These are phyloP conservation scores for Lasiosphaeria hispida DNA, from an alignment of 495 filamentous ascomycete genomes.

Conservation along the genomic window DNA sequence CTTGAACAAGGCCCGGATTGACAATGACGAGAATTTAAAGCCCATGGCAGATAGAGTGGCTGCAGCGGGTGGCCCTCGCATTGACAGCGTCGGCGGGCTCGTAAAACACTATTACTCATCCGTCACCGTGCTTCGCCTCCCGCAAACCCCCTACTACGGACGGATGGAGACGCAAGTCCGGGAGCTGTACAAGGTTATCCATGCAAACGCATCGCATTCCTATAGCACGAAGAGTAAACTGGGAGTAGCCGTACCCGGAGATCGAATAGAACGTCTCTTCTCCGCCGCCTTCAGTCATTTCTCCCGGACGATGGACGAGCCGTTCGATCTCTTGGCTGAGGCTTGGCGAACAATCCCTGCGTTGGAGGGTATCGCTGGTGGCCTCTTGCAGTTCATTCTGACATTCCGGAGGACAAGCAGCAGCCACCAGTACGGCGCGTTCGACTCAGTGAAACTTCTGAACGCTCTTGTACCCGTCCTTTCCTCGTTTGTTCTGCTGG, in stretches of 20 bases:
- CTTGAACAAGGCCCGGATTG: constrained; percentile 11
- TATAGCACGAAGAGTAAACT: constrained; percentile 38
- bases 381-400: constrained; percentile 1
- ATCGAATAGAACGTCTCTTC: constrained; percentile 51
- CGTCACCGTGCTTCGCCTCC: constrained; percentile 53
- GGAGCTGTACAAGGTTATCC: constrained; percentile 46
- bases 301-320: constrained; percentile 44
- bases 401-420: neutral
- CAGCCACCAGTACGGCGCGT: neutral
- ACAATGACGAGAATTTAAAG: constrained; percentile 16
- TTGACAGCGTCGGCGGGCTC: constrained; percentile 34
- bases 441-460: constrained; percentile 1
- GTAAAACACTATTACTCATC: constrained; percentile 54
- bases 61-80: constrained; percentile 16
- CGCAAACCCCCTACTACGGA: constrained; percentile 43
- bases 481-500: constrained; percentile 1
- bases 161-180: constrained; percentile 49
- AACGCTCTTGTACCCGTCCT: neutral
- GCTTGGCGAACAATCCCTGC: neutral
- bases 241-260: constrained; percentile 49
- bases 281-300: constrained; percentile 58
- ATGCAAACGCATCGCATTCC: constrained; percentile 36
- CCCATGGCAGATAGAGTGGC: constrained; percentile 22
- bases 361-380: neutral
- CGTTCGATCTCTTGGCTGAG: constrained; percentile 50